These are phyloP conservation scores for Dichotomopilus funicola DNA, from an alignment of 2,329 filamentous ascomycete genomes.

Conservation along the genomic window DNA sequence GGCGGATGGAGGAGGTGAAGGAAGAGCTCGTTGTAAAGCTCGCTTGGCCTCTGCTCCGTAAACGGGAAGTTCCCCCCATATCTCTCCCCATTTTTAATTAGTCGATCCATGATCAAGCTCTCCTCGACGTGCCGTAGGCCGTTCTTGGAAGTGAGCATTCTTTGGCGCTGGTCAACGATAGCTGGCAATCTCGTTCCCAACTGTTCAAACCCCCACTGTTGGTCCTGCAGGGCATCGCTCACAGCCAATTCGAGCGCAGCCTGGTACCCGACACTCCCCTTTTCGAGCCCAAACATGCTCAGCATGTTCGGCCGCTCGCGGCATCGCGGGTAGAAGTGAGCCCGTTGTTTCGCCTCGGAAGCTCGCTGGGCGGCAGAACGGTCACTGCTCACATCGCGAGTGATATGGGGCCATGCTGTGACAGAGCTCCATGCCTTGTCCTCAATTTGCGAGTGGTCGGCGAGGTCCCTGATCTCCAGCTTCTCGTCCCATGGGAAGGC, in stretches of 20 bases:
- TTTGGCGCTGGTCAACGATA: conserved; percentile 52
- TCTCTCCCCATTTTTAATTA: conserved; percentile 49
- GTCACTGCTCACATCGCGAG: conserved; percentile 40
- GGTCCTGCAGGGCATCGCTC: conserved; percentile 57
- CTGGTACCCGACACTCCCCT: conserved; percentile 63
- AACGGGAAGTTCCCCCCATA: conserved; percentile 49
- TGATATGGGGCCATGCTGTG: conserved; percentile 59
- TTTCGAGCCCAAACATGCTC: conserved; percentile 64
- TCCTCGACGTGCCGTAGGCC: conserved; percentile 52
- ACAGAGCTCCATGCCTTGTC: conserved; percentile 57
- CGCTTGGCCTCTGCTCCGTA: conserved; percentile 43
- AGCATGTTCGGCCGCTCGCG: conserved; percentile 64
- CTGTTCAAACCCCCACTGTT: conserved; percentile 54
- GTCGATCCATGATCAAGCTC: conserved; percentile 50
- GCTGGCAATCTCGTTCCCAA: conserved; percentile 48
- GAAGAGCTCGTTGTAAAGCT: conserved; percentile 59
- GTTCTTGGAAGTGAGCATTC: conserved; percentile 47
- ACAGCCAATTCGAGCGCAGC: conserved; percentile 60
- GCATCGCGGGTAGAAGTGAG: conserved; percentile 54
- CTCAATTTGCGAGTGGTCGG: conserved; percentile 58
- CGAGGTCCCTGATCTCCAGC: conserved; percentile 54
- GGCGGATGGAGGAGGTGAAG: conserved; percentile 52
- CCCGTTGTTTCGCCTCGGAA: conserved; percentile 39
- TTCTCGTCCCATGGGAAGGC: conserved; percentile 62
- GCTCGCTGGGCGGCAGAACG: conserved; percentile 39